These are phyloP conservation scores for Aotearoamyces nothofagi DNA, from an alignment of 2,329 filamentous ascomycete genomes.

Conservation along the genomic window DNA sequence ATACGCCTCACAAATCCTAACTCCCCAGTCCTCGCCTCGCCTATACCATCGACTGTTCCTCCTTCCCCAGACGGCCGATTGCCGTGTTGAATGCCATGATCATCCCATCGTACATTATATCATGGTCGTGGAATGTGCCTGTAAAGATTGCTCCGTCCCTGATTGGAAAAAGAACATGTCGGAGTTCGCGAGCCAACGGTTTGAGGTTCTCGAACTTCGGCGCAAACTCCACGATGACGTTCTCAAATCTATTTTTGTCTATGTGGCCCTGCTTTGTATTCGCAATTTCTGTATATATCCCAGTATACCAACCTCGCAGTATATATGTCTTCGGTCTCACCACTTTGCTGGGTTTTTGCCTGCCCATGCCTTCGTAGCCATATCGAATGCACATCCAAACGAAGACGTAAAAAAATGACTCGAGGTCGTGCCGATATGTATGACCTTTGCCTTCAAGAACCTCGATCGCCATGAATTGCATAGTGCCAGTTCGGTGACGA, in stretches of 20 bases:
- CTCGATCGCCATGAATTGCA: slow-evolving; percentile 21
- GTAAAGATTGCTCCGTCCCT: slow-evolving; percentile 1
- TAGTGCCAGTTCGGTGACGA: slow-evolving; percentile 15
- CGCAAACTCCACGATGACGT: slow-evolving; percentile 14
- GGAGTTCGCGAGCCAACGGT: slow-evolving; percentile 1
- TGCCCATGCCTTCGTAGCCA: slow-evolving; percentile 6
- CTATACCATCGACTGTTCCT: slow-evolving; percentile 2
- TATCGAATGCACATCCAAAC: slow-evolving; percentile 15
- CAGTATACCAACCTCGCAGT: slow-evolving; percentile 13
- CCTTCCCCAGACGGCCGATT: slow-evolving; percentile 1
- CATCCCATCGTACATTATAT: slow-evolving; percentile 5
- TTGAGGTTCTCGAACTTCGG: slow-evolving; percentile 13
- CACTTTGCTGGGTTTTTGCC: slow-evolving; percentile 6
- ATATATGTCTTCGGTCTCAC: slow-evolving; percentile 3
- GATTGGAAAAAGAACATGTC: slow-evolving; percentile 1
- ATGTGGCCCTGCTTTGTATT: slow-evolving; percentile 10
- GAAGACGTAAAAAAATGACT: slow-evolving; percentile 20
- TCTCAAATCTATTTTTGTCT: slow-evolving; percentile 10
- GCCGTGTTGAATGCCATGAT: slow-evolving; percentile 3
- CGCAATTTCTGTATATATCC: slow-evolving; percentile 14
- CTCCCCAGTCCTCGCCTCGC: slow-evolving; percentile 2
- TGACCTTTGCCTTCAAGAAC: slow-evolving; percentile 15
- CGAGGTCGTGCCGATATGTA: slow-evolving; percentile 20
- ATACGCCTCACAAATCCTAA: slow-evolving; percentile 3
- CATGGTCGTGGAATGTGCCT: slow-evolving; percentile 3